Percentiles rank a stretch among this genome's conserved stretches.
phyloP scores from a whole-genome alignment of 306 rosid genomes.

The Mucuna pruriens region DNA sequence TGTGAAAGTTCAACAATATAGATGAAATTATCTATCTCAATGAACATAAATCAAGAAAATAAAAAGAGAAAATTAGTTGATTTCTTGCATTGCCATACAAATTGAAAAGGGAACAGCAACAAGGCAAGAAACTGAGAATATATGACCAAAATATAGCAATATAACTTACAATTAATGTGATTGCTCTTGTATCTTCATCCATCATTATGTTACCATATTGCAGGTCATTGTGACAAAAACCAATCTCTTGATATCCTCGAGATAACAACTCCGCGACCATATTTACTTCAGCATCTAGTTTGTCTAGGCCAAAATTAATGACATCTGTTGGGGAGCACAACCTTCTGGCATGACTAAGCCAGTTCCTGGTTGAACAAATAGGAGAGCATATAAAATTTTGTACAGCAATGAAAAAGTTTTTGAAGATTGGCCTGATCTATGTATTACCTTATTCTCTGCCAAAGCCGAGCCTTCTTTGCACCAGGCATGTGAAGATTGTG shows the following conservation, averaged over 20 bases:
- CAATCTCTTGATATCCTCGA: conserved; percentile 59
- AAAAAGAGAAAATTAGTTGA: background rate
- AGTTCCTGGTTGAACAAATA: conserved; percentile 54
- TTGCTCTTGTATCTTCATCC: conserved; percentile 72
- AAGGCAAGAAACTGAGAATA: background rate
- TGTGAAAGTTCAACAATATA: background rate
- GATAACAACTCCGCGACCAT: conserved; percentile 57
- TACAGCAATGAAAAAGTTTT: background rate
- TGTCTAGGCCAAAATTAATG: conserved; percentile 56
- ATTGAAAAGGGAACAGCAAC: background rate
- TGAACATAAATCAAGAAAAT: background rate
- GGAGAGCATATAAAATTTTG: conserved; percentile 4
- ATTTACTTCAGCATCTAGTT: conserved; percentile 64
- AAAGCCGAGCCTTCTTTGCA: conserved; percentile 56
- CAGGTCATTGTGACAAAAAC: conserved; percentile 92
- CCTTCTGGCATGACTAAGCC: conserved; percentile 66
- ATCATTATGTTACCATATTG: conserved; percentile 99
- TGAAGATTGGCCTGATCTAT: background rate
- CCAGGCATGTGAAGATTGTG: conserved; percentile 82
- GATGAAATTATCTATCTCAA: background rate
- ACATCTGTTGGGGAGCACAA: conserved; percentile 59
- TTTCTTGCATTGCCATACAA: background rate
- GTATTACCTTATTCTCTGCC: conserved; percentile 83
- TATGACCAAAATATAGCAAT: background rate
- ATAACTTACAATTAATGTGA: conserved; percentile 82